These are phyloP conservation scores for Zanthoxylum bungeanum DNA, from an alignment of 345 rosid genomes.

Conservation along the genomic window DNA sequence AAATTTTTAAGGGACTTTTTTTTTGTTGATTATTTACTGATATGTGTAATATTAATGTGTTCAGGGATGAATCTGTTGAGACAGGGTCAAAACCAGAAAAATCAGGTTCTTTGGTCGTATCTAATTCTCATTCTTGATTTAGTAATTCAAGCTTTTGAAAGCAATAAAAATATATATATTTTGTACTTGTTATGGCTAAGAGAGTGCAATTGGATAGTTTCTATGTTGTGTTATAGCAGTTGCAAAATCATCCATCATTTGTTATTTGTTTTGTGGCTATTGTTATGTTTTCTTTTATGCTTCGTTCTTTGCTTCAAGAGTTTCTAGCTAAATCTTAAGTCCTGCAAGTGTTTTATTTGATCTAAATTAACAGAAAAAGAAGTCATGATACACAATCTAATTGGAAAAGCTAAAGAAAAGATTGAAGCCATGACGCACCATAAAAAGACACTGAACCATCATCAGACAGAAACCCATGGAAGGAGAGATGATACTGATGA, in stretches of 20 bases:
- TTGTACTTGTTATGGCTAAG: background rate
- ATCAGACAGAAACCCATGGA: constrained; percentile 49
- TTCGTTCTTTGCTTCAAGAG: background rate
- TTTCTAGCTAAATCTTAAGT: constrained; percentile 2
- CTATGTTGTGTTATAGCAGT: background rate
- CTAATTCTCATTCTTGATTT: background rate
- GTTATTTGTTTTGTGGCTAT: background rate
- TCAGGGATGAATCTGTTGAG: constrained; percentile 35
- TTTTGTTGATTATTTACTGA: background rate
- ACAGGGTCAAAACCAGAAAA: constrained; percentile 30
- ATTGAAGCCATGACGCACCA: constrained; percentile 35
- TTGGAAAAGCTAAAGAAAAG: constrained; percentile 47
- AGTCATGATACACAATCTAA: constrained; percentile 31
- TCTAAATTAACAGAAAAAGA: constrained; percentile 11
- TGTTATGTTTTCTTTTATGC: background rate
- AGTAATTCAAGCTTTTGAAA: background rate
- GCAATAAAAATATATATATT: background rate
- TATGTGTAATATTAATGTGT: background rate
- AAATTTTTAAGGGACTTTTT: background rate
- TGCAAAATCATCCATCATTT: background rate
- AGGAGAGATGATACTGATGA: constrained; percentile 42
- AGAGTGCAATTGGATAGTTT: background rate
- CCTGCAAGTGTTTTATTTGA: background rate
- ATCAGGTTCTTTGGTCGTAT: constrained; percentile 27
- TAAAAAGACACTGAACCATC: constrained; percentile 27